A percentile compares a stretch with the other conserved stretches of the same genome.
Conservation (phyloP, 2,329 filamentous ascomycete species). For the Phyllosticta citrichinensis region DNA sequence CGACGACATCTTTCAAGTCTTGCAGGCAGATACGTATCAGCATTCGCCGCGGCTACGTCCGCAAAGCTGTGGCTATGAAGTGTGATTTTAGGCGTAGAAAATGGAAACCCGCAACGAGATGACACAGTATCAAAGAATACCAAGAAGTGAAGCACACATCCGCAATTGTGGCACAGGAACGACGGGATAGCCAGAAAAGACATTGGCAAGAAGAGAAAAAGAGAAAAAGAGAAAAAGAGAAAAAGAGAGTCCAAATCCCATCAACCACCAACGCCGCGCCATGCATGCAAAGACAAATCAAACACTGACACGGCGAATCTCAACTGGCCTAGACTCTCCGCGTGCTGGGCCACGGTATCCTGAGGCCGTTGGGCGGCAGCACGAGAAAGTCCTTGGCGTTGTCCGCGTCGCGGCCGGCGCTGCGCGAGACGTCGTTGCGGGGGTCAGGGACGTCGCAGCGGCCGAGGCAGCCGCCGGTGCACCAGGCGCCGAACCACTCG, state of each 20-base stretch:
- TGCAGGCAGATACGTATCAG: no score
- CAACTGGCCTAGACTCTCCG: neutral
- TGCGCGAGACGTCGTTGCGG: neutral
- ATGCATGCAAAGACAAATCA: neutral
- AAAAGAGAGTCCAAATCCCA: neutral
- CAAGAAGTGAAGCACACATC: no score
- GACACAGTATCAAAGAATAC: no score
- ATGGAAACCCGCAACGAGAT: no score
- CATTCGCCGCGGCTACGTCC: no score
- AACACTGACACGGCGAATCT: neutral
- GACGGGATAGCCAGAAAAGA: neutral
- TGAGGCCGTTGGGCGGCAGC: neutral
- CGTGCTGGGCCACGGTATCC: neutral
- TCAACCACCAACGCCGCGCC: neutral
- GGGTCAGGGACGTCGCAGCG: neutral
- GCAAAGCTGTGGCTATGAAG: no score
- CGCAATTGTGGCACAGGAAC: no score
- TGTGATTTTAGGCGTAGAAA: no score
- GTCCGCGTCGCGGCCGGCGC: neutral
- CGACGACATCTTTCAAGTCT: no score
- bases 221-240: neutral
- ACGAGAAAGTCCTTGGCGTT: neutral
- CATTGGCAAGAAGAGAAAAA: neutral
- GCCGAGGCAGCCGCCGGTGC: neutral
- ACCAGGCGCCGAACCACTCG: slow-evolving; percentile 1